Evolutionary conservation across 2,329 filamentous ascomycete species (phyloP).

Genomic region (Cordyceps fumosorosea): DNA sequence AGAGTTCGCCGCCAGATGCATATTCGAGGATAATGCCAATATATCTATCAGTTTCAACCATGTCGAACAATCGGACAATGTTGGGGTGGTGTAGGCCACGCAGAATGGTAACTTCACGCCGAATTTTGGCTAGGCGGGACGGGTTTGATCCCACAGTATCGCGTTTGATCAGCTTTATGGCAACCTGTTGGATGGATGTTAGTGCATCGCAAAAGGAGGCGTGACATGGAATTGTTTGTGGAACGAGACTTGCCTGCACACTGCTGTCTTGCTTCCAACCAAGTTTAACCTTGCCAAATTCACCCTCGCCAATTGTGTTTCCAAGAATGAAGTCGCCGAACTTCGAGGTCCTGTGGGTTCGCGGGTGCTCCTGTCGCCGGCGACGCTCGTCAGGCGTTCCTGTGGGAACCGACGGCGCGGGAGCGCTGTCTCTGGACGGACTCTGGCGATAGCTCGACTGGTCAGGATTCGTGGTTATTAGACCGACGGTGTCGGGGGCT

Average conservation of each 20-base stretch:
- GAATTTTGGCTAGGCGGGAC: conserved; percentile 87
- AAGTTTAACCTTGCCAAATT: conserved; percentile 98
- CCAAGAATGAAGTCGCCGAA: conserved; percentile 96
- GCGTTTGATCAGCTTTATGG: conserved; percentile 94
- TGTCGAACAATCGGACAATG: conserved; percentile 93
- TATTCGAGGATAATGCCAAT: conserved; percentile 99
- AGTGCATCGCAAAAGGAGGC: conserved; percentile 15
- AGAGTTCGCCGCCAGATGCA: conserved; percentile 92
- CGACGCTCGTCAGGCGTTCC: conserved; percentile 43
- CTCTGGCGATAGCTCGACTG: conserved; percentile 25
- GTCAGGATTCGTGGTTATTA: conserved; percentile 48
- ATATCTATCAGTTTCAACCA: conserved; percentile 95
- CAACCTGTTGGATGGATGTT: conserved; percentile 54
- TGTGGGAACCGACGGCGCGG: conserved; percentile 38
- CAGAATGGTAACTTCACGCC: conserved; percentile 91
- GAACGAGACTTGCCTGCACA: conserved; percentile 54
- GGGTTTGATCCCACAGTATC: conserved; percentile 86
- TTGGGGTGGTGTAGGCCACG: conserved; percentile 87
- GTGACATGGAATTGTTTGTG: neutral
- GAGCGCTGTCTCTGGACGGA: conserved; percentile 33
- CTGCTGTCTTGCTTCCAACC: conserved; percentile 96
- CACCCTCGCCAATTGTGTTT: conserved; percentile 92
- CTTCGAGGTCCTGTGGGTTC: conserved; percentile 60
- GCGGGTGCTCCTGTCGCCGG: conserved; percentile 52
- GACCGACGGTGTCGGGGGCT: conserved; percentile 71